Conservation (phyloP, 305 asterid species). For the Fraxinus sp. region DNA sequence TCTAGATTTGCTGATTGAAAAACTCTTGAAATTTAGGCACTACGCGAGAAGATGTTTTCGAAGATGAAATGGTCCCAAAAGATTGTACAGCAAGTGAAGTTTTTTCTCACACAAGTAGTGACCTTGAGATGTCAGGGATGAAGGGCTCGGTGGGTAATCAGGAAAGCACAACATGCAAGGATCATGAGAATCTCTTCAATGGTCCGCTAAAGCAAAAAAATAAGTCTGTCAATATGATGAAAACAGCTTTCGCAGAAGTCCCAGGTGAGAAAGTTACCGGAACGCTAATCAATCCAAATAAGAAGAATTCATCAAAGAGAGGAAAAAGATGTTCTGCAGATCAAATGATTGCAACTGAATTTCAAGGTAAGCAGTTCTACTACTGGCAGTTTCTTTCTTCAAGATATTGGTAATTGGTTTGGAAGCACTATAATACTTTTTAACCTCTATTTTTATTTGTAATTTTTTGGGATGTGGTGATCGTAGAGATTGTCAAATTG, state of each 20-base stretch:
- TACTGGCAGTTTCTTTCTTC: slow-evolving; percentile 13
- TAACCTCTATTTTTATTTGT: slow-evolving; percentile 2
- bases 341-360: slow-evolving; percentile 32
- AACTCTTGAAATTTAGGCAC: slow-evolving; percentile 25
- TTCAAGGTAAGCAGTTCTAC: slow-evolving; percentile 38
- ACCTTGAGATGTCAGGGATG: slow-evolving; percentile 22
- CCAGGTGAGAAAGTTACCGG: slow-evolving; percentile 32
- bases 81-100: slow-evolving; percentile 22
- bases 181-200: slow-evolving; percentile 25
- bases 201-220: slow-evolving; percentile 26
- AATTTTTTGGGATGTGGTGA: not conserved
- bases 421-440: not conserved
- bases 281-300: slow-evolving; percentile 33
- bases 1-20: slow-evolving; percentile 20
- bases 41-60: slow-evolving; percentile 19
- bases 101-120: slow-evolving; percentile 30
- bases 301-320: slow-evolving; percentile 38
- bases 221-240: slow-evolving; percentile 25
- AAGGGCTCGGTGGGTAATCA: slow-evolving; percentile 28
- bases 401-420: not conserved
- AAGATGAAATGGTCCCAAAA: slow-evolving; percentile 27
- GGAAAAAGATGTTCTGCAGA: slow-evolving; percentile 34
- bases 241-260: slow-evolving; percentile 21
- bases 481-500: slow-evolving; percentile 5
- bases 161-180: slow-evolving; percentile 24